phyloP scores from a whole-genome alignment of 371 early-diverging fungal species.

The Rhizomucor pusillus region DNA sequence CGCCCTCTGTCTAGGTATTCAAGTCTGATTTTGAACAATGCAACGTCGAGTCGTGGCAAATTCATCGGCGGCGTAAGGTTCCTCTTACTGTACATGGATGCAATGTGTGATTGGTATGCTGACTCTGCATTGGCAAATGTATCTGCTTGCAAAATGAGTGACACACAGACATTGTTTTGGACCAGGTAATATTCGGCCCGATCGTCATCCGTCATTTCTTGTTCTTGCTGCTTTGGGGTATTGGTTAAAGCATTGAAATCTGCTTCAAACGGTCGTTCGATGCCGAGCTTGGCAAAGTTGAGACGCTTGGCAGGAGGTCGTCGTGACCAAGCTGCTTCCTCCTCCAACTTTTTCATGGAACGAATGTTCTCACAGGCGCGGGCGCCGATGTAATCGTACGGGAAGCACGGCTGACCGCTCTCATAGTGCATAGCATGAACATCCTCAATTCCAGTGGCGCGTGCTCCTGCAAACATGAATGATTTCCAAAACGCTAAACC shows the following conservation, averaged over 20 bases:
- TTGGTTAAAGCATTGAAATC: constrained; percentile 34
- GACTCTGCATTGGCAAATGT: constrained; percentile 3
- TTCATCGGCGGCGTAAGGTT: not conserved
- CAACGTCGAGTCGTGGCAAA: constrained; percentile 11
- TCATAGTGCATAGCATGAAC: constrained; percentile 57
- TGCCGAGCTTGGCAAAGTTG: constrained; percentile 62
- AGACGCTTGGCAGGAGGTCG: constrained; percentile 72
- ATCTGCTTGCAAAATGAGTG: not conserved
- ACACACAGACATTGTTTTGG: not conserved
- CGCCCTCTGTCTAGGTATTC: constrained; percentile 47
- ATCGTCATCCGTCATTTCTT: not conserved
- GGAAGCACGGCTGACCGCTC: constrained; percentile 53
- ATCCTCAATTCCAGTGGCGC: constrained; percentile 67
- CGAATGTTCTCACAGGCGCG: constrained; percentile 45
- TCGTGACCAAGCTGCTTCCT: constrained; percentile 45
- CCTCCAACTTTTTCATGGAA: constrained; percentile 19
- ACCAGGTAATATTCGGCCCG: constrained; percentile 7
- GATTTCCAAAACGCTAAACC: constrained; percentile 87
- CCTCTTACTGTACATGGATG: constrained; percentile 8
- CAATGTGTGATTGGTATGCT: not conserved
- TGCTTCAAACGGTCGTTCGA: constrained; percentile 64
- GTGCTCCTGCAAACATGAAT: constrained; percentile 85
- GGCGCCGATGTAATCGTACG: constrained; percentile 59
- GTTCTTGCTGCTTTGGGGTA: not conserved
- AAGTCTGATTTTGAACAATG: constrained; percentile 49